Conservation (phyloP, 768 basidiomycete species). For the Suillus decipiens region DNA sequence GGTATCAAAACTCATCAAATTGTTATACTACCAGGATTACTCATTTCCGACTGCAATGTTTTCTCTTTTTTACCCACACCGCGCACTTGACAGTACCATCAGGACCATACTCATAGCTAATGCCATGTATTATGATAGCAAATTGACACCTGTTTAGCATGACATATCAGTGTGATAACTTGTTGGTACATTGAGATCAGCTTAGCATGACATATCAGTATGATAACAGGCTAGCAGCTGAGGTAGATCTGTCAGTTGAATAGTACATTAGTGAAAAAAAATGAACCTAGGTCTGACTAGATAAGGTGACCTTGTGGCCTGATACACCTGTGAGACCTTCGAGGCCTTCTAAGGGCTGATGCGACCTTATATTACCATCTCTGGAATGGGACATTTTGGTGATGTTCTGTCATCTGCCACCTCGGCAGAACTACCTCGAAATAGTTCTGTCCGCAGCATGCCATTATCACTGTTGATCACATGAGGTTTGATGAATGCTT, state of each 20-base stretch:
- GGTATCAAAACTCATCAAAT: neutral
- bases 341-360: neutral
- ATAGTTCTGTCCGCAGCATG: no score
- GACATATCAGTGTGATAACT: slow-evolving; percentile 1
- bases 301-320: neutral
- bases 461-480: no score
- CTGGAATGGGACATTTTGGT: neutral
- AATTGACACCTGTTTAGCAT: neutral
- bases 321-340: neutral
- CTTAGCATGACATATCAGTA: neutral
- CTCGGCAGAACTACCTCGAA: no score
- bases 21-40: neutral
- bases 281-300: neutral
- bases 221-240: neutral
- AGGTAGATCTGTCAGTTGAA: neutral
- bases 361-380: neutral
- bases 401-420: no score
- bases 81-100: neutral
- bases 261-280: no score
- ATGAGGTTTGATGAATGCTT: no score
- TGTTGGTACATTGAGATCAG: neutral
- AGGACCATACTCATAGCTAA: neutral
- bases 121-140: neutral
- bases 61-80: neutral
- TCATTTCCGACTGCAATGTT: neutral